Percentiles rank a stretch among this genome's conserved stretches.
phyloP scores from a whole-genome alignment of 2,329 filamentous ascomycete species.

The Aphanocladium album region DNA sequence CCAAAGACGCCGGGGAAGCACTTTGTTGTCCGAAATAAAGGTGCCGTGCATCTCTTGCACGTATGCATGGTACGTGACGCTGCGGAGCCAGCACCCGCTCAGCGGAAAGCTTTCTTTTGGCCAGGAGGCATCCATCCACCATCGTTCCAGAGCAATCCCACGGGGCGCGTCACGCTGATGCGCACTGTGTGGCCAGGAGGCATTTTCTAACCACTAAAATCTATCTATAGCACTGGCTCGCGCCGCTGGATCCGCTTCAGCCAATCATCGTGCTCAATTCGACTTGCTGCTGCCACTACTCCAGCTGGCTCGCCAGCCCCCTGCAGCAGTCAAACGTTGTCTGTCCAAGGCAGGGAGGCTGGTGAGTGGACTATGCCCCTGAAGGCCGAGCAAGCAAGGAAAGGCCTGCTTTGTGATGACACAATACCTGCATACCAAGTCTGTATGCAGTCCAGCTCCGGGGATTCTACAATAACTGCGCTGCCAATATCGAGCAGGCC shows the following conservation, averaged over 20 bases:
- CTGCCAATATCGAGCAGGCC: background rate
- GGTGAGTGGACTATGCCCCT: background rate
- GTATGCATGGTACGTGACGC: background rate
- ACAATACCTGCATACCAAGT: background rate
- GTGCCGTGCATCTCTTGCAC: background rate
- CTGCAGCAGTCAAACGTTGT: slow-evolving; percentile 7
- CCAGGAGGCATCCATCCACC: background rate
- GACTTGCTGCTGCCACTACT: background rate
- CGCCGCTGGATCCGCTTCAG: background rate
- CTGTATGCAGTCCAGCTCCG: background rate
- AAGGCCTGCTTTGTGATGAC: background rate
- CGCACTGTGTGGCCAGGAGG: background rate
- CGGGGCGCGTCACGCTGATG: background rate
- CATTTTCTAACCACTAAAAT: slow-evolving; percentile 4
- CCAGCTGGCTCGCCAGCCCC: background rate
- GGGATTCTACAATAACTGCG: background rate
- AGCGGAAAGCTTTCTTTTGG: background rate
- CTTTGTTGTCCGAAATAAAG: background rate
- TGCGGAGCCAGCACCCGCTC: background rate
- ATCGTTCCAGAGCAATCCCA: background rate
- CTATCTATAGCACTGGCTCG: slow-evolving; percentile 7
- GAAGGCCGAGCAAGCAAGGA: background rate
- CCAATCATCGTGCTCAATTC: background rate
- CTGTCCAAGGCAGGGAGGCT: slow-evolving; percentile 2
- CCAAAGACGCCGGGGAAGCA: background rate